Conservation (phyloP, 1,139 yeast species). For the Yamadazyma sp. region DNA sequence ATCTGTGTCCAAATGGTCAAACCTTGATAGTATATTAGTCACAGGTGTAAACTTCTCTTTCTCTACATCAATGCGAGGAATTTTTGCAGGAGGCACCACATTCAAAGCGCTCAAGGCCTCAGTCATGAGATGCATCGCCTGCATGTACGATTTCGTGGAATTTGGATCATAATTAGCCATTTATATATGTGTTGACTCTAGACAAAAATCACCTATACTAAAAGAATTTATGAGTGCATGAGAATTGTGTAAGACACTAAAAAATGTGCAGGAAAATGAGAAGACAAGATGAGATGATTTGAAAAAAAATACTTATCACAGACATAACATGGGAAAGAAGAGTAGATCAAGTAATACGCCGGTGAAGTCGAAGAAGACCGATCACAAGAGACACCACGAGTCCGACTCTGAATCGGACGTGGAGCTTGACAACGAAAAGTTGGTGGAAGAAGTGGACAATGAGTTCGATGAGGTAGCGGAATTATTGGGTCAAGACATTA, state of each 20-base stretch:
- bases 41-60: conserved; percentile 27
- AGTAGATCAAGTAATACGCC: conserved; percentile 6
- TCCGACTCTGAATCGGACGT: conserved; percentile 17
- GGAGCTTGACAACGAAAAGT: conserved; percentile 40
- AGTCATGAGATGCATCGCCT: conserved; percentile 70
- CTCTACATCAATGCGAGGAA: conserved; percentile 37
- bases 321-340: conserved; percentile 14
- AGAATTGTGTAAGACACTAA: too few relatives aligned
- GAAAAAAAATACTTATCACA: conserved; percentile 5
- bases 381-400: conserved; percentile 20
- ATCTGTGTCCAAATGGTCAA: conserved; percentile 33
- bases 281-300: conserved; percentile 26
- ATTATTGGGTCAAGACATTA: conserved; percentile 44
- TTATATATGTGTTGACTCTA: neutral
- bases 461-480: conserved; percentile 59
- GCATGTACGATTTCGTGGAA: conserved; percentile 76
- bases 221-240: too few relatives aligned
- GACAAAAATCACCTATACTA: too few relatives aligned
- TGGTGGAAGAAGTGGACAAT: conserved; percentile 49
- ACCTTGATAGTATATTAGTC: conserved; percentile 26
- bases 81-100: conserved; percentile 19
- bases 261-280: too few relatives aligned
- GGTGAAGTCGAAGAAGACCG: conserved; percentile 12
- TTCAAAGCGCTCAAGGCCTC: conserved; percentile 40
- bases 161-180: conserved; percentile 40